phyloP scores from a whole-genome alignment of 2,329 filamentous ascomycete species.

The Aspergillus fumigatus region DNA sequence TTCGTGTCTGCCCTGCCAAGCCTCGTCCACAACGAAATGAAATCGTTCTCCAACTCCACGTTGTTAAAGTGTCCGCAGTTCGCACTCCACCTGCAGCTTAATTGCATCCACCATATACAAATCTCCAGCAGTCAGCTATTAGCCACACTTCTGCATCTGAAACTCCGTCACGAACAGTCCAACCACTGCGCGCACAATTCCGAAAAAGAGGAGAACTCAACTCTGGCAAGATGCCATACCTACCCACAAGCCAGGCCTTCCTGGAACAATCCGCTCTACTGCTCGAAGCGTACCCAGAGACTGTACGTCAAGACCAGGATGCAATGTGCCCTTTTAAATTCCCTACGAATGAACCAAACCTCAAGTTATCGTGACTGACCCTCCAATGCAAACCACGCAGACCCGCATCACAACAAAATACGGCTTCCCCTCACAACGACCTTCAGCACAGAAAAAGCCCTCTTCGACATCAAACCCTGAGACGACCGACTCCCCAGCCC shows the following conservation, averaged over 20 bases:
- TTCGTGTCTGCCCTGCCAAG: neutral
- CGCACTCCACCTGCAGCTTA: neutral
- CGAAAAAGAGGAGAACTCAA: neutral
- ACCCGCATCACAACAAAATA: conserved; percentile 92
- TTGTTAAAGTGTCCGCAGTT: neutral
- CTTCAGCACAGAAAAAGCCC: conserved; percentile 18
- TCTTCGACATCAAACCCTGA: conserved; percentile 28
- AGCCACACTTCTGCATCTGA: neutral
- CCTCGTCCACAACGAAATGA: neutral
- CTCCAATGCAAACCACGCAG: conserved; percentile 44
- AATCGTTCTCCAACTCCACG: neutral
- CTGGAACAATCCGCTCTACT: conserved; percentile 82
- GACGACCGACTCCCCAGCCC: conserved; percentile 45
- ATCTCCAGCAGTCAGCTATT: neutral
- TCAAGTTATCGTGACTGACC: conserved; percentile 1
- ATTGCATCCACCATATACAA: neutral
- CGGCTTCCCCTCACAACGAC: conserved; percentile 51
- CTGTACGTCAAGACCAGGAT: conserved; percentile 52
- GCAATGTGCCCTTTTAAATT: neutral
- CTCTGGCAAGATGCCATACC: conserved; percentile 63
- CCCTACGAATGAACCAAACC: conserved; percentile 1
- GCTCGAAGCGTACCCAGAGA: conserved; percentile 77
- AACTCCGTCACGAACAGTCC: neutral
- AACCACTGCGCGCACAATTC: neutral
- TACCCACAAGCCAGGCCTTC: conserved; percentile 83